Evolutionary conservation across 208 protist genomes (phyloP).

Genomic region (Leishmania arabica): DNA sequence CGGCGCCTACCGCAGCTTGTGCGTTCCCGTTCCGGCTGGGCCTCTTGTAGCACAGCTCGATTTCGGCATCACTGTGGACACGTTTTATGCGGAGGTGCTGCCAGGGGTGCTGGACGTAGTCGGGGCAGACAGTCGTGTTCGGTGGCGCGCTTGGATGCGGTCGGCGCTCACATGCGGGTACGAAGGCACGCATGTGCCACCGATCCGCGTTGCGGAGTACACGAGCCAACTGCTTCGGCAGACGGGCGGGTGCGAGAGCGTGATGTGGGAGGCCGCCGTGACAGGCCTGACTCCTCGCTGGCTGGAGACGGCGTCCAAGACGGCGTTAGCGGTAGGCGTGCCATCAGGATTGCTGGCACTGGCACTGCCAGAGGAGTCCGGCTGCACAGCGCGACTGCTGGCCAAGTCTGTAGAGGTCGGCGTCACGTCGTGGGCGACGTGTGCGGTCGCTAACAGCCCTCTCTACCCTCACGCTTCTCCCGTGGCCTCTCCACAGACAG

Average conservation of each 20-base stretch:
- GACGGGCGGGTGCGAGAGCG: slow-evolving; percentile 35
- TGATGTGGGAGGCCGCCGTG: slow-evolving; percentile 71
- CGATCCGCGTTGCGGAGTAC: slow-evolving; percentile 67
- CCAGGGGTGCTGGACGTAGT: slow-evolving; percentile 31
- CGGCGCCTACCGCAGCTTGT: slow-evolving; percentile 40
- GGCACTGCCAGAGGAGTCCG: slow-evolving; percentile 41
- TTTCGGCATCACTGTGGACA: slow-evolving; percentile 45
- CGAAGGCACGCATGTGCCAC: slow-evolving; percentile 72
- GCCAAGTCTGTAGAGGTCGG: slow-evolving; percentile 56
- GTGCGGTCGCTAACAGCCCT: slow-evolving; percentile 15
- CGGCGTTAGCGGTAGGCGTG: slow-evolving; percentile 67
- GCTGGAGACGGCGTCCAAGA: slow-evolving; percentile 83
- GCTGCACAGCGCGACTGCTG: slow-evolving; percentile 33
- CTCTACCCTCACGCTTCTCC: slow-evolving; percentile 40
- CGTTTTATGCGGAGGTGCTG: slow-evolving; percentile 44
- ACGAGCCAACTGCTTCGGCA: slow-evolving; percentile 57
- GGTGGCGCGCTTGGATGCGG: slow-evolving; percentile 82
- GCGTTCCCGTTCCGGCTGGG: slow-evolving; percentile 72
- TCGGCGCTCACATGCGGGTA: slow-evolving; percentile 78
- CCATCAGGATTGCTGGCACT: slow-evolving; percentile 38
- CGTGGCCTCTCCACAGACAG: slow-evolving; percentile 30
- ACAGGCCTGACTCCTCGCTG: slow-evolving; percentile 61
- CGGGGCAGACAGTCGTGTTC: neutral
- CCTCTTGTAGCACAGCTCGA: slow-evolving; percentile 63
- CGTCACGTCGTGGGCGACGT: slow-evolving; percentile 42